Evolutionary conservation across 2,329 filamentous ascomycete species (phyloP).

Genomic region (Phyllosticta citriasiana): DNA sequence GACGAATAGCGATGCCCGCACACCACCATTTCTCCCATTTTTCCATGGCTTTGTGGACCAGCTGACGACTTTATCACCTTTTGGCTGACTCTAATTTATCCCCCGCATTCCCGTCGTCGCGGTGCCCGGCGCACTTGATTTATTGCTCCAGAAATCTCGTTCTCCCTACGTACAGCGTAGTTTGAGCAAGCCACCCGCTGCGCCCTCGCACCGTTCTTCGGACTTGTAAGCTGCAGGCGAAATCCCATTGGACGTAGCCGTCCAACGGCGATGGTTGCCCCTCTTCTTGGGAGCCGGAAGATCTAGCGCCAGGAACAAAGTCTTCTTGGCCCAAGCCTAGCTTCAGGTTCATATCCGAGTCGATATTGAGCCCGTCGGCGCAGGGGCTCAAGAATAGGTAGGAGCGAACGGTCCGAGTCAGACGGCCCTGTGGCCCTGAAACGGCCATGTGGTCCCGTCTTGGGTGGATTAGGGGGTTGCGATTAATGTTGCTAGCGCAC

Average conservation of each 20-base stretch:
- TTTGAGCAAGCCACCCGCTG: background rate
- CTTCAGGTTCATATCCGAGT: background rate
- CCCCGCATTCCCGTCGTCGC: background rate
- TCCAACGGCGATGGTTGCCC: background rate
- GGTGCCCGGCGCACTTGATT: background rate
- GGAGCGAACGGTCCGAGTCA: background rate
- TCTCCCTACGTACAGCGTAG: background rate
- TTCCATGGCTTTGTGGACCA: background rate
- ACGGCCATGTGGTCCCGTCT: background rate
- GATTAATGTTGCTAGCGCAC: background rate
- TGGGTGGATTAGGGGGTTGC: background rate
- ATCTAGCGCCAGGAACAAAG: background rate
- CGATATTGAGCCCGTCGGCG: background rate
- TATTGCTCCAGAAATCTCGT: background rate
- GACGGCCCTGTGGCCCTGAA: background rate
- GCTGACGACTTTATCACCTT: background rate
- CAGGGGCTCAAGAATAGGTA: background rate
- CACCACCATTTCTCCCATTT: background rate
- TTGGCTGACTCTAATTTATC: background rate
- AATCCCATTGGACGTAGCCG: background rate
- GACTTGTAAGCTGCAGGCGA: background rate
- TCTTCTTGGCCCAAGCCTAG: background rate
- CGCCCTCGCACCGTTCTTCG: background rate
- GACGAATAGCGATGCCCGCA: background rate
- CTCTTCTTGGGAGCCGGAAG: background rate